phyloP scores from a whole-genome alignment of 257 asterid species.

The Cruciata laevipes region DNA sequence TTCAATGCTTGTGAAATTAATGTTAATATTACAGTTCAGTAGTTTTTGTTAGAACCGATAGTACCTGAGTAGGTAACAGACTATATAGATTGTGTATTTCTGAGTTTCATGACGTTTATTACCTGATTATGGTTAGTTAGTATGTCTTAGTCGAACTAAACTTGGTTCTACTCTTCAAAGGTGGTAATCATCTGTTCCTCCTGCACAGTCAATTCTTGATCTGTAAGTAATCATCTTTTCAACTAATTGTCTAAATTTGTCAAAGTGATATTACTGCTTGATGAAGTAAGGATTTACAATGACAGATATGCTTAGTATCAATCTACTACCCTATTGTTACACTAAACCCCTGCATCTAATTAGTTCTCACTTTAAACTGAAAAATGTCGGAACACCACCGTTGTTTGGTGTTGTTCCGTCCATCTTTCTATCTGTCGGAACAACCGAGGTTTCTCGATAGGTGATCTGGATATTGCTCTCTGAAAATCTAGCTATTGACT shows the following conservation, averaged over 20 bases:
- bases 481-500: not conserved
- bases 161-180: not conserved
- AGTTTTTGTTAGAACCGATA: too few species aligned
- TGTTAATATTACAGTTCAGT: too few species aligned
- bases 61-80: not conserved
- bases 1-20: not conserved
- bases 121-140: slow-evolving; percentile 6
- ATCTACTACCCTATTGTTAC: too few species aligned
- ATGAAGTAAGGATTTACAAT: not conserved
- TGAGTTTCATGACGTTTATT: not conserved
- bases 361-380: too few species aligned
- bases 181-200: not conserved
- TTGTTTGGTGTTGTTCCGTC: too few species aligned
- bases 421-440: too few species aligned
- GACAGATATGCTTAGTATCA: not conserved
- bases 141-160: slow-evolving; percentile 16
- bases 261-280: not conserved
- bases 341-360: not conserved
- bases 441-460: too few species aligned
- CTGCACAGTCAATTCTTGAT: slow-evolving; percentile 7
- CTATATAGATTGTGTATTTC: not conserved
- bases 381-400: not conserved
- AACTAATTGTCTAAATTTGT: not conserved
- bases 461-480: too few species aligned
- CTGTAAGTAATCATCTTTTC: slow-evolving; percentile 7